Evolutionary conservation across 1,284 basidiomycete species (phyloP).

Genomic region (Phellopilus nigrolimitatus): DNA sequence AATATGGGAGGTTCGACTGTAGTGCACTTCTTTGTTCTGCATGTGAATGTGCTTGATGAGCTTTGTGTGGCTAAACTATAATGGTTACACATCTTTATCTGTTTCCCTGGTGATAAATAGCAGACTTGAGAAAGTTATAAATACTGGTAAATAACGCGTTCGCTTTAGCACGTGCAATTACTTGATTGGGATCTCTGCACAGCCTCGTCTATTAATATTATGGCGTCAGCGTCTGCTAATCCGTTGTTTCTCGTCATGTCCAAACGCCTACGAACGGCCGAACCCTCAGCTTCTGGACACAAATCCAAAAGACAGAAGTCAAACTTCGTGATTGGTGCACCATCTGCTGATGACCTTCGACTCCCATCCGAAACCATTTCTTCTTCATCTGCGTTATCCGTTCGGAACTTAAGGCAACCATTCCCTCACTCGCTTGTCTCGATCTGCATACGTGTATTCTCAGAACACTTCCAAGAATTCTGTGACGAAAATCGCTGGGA

Average conservation of each 20-base stretch:
- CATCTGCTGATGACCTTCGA: constrained; percentile 14
- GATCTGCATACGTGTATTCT: constrained; percentile 50
- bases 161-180: no score
- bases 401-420: constrained; percentile 33
- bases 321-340: constrained; percentile 9
- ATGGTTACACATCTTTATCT: no score
- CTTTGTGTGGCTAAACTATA: no score
- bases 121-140: no score
- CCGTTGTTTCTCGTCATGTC: constrained; percentile 6
- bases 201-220: not conserved
- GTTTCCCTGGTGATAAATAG: no score
- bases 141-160: no score
- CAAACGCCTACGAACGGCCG: constrained; percentile 8
- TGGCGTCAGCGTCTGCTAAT: not conserved
- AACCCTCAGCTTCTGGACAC: not conserved
- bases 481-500: constrained; percentile 38
- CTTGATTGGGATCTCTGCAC: not conserved
- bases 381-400: constrained; percentile 49
- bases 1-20: not conserved
- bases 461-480: constrained; percentile 38
- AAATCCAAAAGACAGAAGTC: constrained; percentile 1
- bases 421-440: constrained; percentile 41
- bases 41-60: not conserved
- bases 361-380: constrained; percentile 31
- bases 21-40: not conserved